Base-by-base conservation (phyloP, 495 filamentous ascomycete species). In the Eremomyces bilateralis region DNA sequence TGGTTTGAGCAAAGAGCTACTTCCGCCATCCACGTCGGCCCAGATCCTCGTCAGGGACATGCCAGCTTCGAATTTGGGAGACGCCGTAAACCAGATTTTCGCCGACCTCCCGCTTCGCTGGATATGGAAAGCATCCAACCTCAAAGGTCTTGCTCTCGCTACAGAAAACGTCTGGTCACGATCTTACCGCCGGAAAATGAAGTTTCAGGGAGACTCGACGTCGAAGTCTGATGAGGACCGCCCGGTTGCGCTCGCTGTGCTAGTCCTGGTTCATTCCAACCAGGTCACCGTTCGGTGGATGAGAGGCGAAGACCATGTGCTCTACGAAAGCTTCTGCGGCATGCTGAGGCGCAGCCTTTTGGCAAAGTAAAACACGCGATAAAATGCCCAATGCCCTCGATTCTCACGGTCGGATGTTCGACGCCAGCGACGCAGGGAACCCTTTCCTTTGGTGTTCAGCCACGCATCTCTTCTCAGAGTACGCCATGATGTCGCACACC, bases 281-380 rank as follows among this genome's bases (percentile, higher is more conserved):
- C 41, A 41, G 17, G 56, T 77, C 4, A 37, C 56, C 4, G 48
- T 88, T 2, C 60, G 73, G 21, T 94, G 85, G 85, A 50, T 77
- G 5, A 71, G 73, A 42, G 85, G 85, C 4, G 57, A 53, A 4
- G 80, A 95, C 35, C 55, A 62, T 3, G 66, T 73, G 4, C 41
- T 93, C 2, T 94, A 90, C 52, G 81, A 91, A 54, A 92, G 83
- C 47, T 77, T 95, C 40, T 76, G 72, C 37, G 84, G 80, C 0
- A 78, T 83, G 64, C 33, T 92, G 34, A 71, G 70, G 43, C 50
- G 67, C 36, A 63, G n/a, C n/a, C n/a, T n/a, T n/a, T n/a, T n/a
- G n/a, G n/a, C n/a, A n/a, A n/a, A n/a, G n/a, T n/a, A n/a, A n/a
- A n/a, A n/a, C n/a, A n/a, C n/a, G n/a, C n/a, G n/a, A n/a, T n/a